A percentile compares a stretch with the other conserved stretches of the same genome.
Conservation (phyloP, 225 moss, liverwort and hornwort genomes). For the Neckera pumila region DNA sequence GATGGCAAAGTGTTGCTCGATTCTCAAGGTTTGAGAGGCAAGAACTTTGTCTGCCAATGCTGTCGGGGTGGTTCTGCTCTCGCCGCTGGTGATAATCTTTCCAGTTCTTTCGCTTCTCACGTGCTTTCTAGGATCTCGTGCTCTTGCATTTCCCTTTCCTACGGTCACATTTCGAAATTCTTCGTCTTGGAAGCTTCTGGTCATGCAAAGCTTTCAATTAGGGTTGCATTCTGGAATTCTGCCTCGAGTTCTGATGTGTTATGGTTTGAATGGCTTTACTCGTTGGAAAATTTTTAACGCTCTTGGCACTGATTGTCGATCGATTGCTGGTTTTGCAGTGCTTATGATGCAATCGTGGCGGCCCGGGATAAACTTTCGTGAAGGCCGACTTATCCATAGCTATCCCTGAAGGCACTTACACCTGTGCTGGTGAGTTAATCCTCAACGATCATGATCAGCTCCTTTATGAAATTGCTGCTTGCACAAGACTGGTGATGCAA, state of each 20-base stretch:
- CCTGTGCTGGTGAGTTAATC: constrained; percentile 40
- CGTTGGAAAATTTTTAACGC: background rate
- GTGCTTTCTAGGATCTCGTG: background rate
- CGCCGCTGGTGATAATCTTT: constrained; percentile 67
- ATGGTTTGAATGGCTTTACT: background rate
- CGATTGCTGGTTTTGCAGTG: constrained; percentile 24
- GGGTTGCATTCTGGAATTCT: background rate
- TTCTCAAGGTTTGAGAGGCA: constrained; percentile 35
- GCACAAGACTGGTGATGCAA: background rate
- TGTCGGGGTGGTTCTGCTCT: constrained; percentile 42
- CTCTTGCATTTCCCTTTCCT: background rate
- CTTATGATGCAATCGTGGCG: constrained; percentile 32
- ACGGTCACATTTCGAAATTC: background rate
- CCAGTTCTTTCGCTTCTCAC: constrained; percentile 15
- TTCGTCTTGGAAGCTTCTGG: background rate
- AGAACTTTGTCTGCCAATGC: constrained; percentile 43
- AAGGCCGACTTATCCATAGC: constrained; percentile 64
- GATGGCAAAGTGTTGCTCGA: background rate
- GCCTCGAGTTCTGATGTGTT: background rate
- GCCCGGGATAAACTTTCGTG: constrained; percentile 54
- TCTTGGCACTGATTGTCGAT: background rate
- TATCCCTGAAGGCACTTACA: constrained; percentile 51
- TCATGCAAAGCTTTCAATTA: background rate
- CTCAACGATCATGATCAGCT: background rate
- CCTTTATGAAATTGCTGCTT: background rate